A percentile compares a stretch with the other conserved stretches of the same genome.
These are phyloP conservation scores for Saccharomycopsis guyanensis DNA, from an alignment of 805 yeast genomes.

Conservation along the genomic window DNA sequence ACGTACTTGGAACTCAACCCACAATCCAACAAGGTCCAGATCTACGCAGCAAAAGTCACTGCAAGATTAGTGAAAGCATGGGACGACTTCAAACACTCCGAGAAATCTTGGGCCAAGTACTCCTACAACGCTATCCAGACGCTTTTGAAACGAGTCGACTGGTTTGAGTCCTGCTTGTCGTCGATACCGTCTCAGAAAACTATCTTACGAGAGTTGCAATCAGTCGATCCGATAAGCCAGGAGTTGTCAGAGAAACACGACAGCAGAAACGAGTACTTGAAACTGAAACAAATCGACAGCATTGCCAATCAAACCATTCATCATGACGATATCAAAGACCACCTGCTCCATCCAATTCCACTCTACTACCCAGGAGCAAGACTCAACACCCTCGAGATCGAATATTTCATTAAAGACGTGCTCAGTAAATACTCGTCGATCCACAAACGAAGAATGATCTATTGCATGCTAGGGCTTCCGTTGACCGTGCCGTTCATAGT, in stretches of 20 bases:
- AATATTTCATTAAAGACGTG: slow-evolving; percentile 27
- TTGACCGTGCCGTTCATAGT: slow-evolving; percentile 36
- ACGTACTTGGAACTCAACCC: slow-evolving; percentile 11
- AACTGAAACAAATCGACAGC: not conserved
- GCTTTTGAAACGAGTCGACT: slow-evolving; percentile 24
- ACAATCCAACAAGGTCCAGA: slow-evolving; percentile 5
- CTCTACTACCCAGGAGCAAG: slow-evolving; percentile 16
- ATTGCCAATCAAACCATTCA: slow-evolving; percentile 1
- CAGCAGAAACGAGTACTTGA: not conserved
- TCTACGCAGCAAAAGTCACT: slow-evolving; percentile 27
- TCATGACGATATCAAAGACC: slow-evolving; percentile 1
- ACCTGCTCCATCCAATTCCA: slow-evolving; percentile 16
- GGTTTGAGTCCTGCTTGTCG: slow-evolving; percentile 33
- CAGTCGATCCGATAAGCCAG: not conserved
- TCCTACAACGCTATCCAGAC: slow-evolving; percentile 26
- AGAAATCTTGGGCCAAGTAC: slow-evolving; percentile 29
- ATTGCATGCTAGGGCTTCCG: slow-evolving; percentile 37
- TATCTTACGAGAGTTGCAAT: slow-evolving; percentile 35
- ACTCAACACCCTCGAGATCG: slow-evolving; percentile 25
- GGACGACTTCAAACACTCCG: slow-evolving; percentile 31
- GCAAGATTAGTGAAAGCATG: slow-evolving; percentile 33
- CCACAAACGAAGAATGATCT: slow-evolving; percentile 31
- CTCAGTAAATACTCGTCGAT: slow-evolving; percentile 21
- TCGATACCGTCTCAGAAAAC: slow-evolving; percentile 35
- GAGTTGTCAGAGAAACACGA: slow-evolving; percentile 9